Conservation (phyloP, 2,329 filamentous ascomycete species). For the Trichoderma citrinoviride region DNA sequence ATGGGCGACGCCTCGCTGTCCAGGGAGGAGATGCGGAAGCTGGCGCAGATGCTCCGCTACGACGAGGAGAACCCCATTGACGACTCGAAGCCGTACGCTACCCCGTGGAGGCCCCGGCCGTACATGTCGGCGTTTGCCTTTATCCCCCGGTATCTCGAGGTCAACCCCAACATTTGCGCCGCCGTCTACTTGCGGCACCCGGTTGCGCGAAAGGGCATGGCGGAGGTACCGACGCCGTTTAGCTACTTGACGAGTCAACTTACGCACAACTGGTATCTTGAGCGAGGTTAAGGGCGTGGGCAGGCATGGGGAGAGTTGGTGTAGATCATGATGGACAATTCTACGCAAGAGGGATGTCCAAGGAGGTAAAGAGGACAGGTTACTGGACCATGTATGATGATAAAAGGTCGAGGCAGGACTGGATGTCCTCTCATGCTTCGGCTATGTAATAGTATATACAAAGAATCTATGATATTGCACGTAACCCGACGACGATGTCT, state of each 20-base stretch:
- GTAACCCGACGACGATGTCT: background rate
- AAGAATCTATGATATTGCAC: slow-evolving; percentile 5
- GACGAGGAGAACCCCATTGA: slow-evolving; percentile 76
- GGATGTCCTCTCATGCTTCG: background rate
- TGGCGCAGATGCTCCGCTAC: slow-evolving; percentile 57
- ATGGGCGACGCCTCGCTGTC: slow-evolving; percentile 38
- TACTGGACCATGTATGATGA: slow-evolving; percentile 21
- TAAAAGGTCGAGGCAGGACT: background rate
- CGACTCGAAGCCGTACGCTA: slow-evolving; percentile 75
- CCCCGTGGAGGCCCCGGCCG: slow-evolving; percentile 82
- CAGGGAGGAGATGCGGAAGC: slow-evolving; percentile 51
- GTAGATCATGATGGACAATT: slow-evolving; percentile 1
- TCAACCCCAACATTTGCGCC: slow-evolving; percentile 95
- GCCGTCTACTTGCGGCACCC: slow-evolving; percentile 95
- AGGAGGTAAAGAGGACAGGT: background rate
- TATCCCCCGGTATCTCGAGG: slow-evolving; percentile 91
- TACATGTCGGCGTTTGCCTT: slow-evolving; percentile 94
- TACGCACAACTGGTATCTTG: slow-evolving; percentile 92
- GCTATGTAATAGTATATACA: slow-evolving; percentile 22
- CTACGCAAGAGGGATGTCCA: background rate
- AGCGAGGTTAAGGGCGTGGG: slow-evolving; percentile 59
- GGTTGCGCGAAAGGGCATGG: slow-evolving; percentile 75
- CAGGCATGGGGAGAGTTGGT: background rate
- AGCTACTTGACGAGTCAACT: slow-evolving; percentile 66
- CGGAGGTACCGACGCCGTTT: slow-evolving; percentile 86